Percentiles rank a stretch among this genome's conserved stretches.
These are phyloP conservation scores for Ajuga reptans DNA, from an alignment of 305 asterid genomes.

Conservation along the genomic window DNA sequence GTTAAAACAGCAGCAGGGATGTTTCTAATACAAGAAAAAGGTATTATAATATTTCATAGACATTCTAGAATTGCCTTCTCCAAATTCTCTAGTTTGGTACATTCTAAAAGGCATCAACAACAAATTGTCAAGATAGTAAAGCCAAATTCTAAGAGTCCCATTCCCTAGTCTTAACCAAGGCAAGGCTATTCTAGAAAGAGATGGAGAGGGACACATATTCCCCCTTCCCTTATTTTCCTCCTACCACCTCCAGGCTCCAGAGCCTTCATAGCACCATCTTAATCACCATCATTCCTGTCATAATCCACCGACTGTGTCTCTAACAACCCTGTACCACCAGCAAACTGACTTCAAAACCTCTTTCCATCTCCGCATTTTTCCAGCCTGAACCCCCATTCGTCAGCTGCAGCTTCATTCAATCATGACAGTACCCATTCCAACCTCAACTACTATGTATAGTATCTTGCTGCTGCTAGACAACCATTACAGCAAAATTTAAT, in stretches of 20 bases:
- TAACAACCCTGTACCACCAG: background rate
- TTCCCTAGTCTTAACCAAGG: background rate
- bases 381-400: background rate
- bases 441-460: background rate
- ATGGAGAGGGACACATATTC: background rate
- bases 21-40: background rate
- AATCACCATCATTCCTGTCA: background rate
- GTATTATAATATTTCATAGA: background rate
- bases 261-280: background rate
- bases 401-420: background rate
- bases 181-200: background rate
- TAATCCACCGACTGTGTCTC: background rate
- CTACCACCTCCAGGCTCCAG: background rate
- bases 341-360: background rate
- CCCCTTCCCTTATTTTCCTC: background rate
- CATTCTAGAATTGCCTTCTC: background rate
- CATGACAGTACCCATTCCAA: background rate
- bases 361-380: background rate
- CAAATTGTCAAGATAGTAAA: too few species aligned
- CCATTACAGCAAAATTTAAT: background rate
- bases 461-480: background rate
- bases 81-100: too few species aligned
- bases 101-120: too few species aligned
- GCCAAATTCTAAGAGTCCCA: too few species aligned
- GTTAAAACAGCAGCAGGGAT: background rate